Percentiles rank a stretch among this genome's conserved stretches.
Conservation (phyloP, 1,284 basidiomycete genomes). For the Meripilus lineatus region DNA sequence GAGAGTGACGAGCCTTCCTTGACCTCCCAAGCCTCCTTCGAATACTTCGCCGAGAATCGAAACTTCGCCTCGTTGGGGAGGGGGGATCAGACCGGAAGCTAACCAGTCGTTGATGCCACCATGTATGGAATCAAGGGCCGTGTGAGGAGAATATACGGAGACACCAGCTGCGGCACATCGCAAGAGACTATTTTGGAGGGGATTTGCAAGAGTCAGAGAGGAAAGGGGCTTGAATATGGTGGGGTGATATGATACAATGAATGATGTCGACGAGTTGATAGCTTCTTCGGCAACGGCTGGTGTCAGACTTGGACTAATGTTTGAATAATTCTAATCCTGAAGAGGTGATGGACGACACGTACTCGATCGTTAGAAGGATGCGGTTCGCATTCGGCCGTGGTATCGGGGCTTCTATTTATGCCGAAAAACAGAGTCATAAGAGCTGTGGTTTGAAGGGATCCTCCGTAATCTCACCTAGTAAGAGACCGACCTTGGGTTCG, state of each 20-base stretch:
- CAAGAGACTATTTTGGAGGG: conserved; percentile 79
- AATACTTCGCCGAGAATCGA: conserved; percentile 28
- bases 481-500: conserved; percentile 69
- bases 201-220: conserved; percentile 72
- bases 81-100: conserved; percentile 7
- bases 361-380: conserved; percentile 86
- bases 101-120: conserved; percentile 90
- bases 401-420: conserved; percentile 71
- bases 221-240: conserved; percentile 83
- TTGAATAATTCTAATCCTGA: no score
- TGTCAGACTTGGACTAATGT: conserved; percentile 65
- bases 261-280: conserved; percentile 49
- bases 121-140: conserved; percentile 75
- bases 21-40: conserved; percentile 40
- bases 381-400: conserved; percentile 50
- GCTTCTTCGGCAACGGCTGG: conserved; percentile 76
- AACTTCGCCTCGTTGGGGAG: conserved; percentile 19
- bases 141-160: conserved; percentile 86
- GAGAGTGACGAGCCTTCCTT: conserved; percentile 66
- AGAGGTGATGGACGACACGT: no score
- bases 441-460: no score
- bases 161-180: conserved; percentile 78
- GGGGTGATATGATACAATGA: conserved; percentile 86
- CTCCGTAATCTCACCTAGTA: conserved; percentile 56
- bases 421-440: no score